Percentiles rank a stretch among this genome's conserved stretches.
phyloP scores from a whole-genome alignment of 139 green algal species.

The Deuterostichococcus epilithicus region DNA sequence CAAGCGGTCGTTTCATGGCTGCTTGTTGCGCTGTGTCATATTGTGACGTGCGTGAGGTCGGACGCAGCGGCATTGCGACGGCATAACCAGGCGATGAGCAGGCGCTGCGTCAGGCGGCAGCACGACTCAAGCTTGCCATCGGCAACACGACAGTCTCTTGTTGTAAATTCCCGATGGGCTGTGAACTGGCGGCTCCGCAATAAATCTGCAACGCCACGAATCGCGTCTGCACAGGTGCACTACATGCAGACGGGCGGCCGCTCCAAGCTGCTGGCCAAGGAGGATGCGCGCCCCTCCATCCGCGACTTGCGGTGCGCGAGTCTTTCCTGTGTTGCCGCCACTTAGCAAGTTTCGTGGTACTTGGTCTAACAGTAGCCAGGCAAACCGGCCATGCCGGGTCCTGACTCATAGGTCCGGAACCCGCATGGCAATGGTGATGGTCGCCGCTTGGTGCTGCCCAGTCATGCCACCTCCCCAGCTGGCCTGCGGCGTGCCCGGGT shows the following conservation, averaged over 20 bases:
- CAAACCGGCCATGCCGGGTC: not conserved
- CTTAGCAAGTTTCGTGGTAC: constrained; percentile 5
- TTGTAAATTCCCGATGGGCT: not conserved
- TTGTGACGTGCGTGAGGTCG: not conserved
- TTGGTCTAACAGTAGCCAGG: not conserved
- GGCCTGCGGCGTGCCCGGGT: no score
- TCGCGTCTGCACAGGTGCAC: constrained; percentile 1
- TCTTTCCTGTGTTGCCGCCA: not conserved
- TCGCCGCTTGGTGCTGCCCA: no score
- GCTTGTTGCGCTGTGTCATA: not conserved
- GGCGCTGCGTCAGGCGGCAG: not conserved
- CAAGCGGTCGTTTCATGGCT: not conserved
- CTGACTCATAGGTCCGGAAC: not conserved
- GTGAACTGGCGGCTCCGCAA: not conserved
- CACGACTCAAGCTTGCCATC: not conserved
- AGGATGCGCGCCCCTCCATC: not conserved
- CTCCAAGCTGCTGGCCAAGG: not conserved
- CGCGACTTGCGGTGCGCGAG: not conserved
- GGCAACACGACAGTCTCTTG: not conserved
- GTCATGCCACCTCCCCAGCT: no score
- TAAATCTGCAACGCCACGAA: no score
- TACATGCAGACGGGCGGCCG: not conserved
- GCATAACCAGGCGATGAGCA: not conserved
- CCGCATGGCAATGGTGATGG: not conserved
- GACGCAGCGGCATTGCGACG: not conserved